Base-by-base conservation (phyloP, 2,329 filamentous ascomycete genomes). In the Nemania diffusa region DNA sequence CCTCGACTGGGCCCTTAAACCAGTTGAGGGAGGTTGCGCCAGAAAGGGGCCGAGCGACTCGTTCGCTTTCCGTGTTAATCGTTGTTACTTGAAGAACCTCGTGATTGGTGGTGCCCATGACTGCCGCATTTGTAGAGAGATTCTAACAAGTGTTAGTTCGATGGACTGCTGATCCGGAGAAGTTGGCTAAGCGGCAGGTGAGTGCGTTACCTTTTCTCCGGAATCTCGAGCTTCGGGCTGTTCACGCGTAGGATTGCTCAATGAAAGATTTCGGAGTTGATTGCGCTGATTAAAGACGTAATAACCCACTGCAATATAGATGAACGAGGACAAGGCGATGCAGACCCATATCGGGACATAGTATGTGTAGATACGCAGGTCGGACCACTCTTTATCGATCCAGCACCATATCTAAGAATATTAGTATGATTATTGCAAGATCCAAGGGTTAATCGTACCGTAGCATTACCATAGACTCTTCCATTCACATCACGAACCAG, bases 271-370 rank as follows among this genome's bases (percentile, higher is more conserved):
- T 48, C 76, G 75, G 13, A 78, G 73, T 53, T 77, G 75, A 42
- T 89, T 88, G 8, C 87, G 80, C 56, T 86, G 84, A 63, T 84
- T 85, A 71, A 89, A 89, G 24, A 89, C 87, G 57, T 87, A 84
- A 71, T 85, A 88, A 24, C 87, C 87, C 50, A 89, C 86, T 32
- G 86, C 78, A 22, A 84, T 77, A 70, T 89, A 89, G 63, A 88
- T 87, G 56, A 85, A 63, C 17, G 84, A 77, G 0, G 87, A 88
- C 13, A 87, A 78, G 52, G 83, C 76, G 59, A 88, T 88, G 74
- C 87, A 89, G 11, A 85, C 80, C 87, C 87, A 89, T 53, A 89
- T 86, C 2, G 87, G 84, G 69, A 89, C 81, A 74, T 89, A 89
- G 75, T 89, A 89, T 6, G 85, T 85, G 72, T 85, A 88, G 50